Base-by-base conservation (phyloP, 331 rosid genomes). In the Quercus phellos region DNA sequence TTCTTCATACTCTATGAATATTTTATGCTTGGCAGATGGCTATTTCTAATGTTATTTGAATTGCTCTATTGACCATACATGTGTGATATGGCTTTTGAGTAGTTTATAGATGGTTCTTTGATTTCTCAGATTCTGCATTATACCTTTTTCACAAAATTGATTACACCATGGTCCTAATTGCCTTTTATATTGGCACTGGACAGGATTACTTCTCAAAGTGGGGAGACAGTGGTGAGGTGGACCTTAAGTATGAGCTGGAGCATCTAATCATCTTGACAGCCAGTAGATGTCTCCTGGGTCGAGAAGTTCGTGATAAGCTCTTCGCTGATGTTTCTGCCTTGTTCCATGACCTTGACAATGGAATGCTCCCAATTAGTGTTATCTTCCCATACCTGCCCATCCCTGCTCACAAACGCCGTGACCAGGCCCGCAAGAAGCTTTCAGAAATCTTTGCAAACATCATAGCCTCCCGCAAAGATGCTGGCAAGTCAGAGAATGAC, bases 131-230 rank as follows among this genome's bases (percentile, higher is more conserved):
- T 66, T 66, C 19, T n/a, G 51, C 51, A 66, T 64, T 66, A 34
- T 66, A 29, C 51, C 50, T 7, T 66, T 11, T n/a, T n/a, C 19
- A 21, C 27, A 34, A 30, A 26, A 32, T 32, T 7, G 8, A 66
- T 66, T 3, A 34, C 24, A 30, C 12, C 3, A 34, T 10, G 71
- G 51, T 34, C 71, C 17, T 66, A 66, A 66, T 9, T 50, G 21
- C 22, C 2, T 21, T 73, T 59, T 13, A 51, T 34, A 34, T 4
- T 24, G 22, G 74, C 75, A 69, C 77, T 24, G 80, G 51, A 68
- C 92, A 93, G 98, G 97, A 90, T 68, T 93, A 90, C 87, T 93
- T 93, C 87, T 93, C 94, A 14, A 93, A 93, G 71, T 93, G 98
- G 98, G 97, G 94, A 54, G 85, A 90, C 77, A 87, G 91, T 71